Evolutionary conservation across 1,139 yeast species (phyloP).

Genomic region (Kodamaea arcana): DNA sequence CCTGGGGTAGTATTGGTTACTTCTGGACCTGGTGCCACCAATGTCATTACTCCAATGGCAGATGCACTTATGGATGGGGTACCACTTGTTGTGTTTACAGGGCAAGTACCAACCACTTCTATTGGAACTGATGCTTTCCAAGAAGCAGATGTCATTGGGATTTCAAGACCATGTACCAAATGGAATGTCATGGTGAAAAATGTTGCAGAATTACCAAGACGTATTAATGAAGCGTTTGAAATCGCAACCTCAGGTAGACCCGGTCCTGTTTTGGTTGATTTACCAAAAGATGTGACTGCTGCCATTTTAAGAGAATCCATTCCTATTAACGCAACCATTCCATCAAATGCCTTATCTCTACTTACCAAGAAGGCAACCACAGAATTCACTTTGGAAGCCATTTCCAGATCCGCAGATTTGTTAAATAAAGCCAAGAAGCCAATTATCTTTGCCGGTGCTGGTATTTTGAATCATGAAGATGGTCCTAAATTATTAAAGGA

Average conservation of each 20-base stretch:
- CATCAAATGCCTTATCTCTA: constrained; percentile 71
- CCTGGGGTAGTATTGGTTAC: constrained; percentile 99
- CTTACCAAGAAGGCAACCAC: constrained; percentile 69
- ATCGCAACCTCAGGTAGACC: constrained; percentile 96
- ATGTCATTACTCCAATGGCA: constrained; percentile 95
- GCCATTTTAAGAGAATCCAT: constrained; percentile 82
- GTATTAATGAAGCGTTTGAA: constrained; percentile 97
- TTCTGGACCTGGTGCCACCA: constrained; percentile 98
- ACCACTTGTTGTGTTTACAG: constrained; percentile 95
- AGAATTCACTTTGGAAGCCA: constrained; percentile 73
- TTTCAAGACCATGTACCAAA: constrained; percentile 94
- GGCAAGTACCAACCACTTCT: constrained; percentile 93
- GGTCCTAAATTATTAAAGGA: constrained; percentile 80
- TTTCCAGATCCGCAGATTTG: constrained; percentile 71
- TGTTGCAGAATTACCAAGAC: constrained; percentile 88
- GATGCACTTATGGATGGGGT: constrained; percentile 97
- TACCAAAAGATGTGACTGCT: constrained; percentile 97
- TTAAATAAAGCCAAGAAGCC: constrained; percentile 85
- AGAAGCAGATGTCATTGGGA: constrained; percentile 97
- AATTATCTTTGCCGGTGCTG: constrained; percentile 86
- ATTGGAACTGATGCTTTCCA: constrained; percentile 99
- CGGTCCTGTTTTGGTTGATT: constrained; percentile 95
- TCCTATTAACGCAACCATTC: constrained; percentile 80
- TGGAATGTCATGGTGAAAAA: constrained; percentile 99
- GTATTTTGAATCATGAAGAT: constrained; percentile 72